phyloP scores from a whole-genome alignment of 2,329 filamentous ascomycete species.

The Colletotrichum neosansevieriae region DNA sequence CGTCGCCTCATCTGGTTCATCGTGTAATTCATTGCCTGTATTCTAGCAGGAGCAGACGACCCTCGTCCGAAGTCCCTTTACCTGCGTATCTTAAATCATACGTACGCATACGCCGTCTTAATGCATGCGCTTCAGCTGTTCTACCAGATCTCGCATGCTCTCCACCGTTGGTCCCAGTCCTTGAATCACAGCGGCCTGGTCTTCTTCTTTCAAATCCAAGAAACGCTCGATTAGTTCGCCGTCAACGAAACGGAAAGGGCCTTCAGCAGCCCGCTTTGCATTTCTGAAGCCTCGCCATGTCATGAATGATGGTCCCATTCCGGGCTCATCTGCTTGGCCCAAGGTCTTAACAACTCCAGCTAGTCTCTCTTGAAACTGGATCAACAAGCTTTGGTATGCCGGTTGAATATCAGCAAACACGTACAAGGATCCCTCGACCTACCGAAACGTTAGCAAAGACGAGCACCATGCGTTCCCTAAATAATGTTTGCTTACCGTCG shows the following conservation, averaged over 20 bases:
- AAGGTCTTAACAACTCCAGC: slow-evolving; percentile 74
- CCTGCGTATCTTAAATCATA: slow-evolving; percentile 5
- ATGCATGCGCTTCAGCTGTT: slow-evolving; percentile 73
- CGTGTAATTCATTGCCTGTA: not conserved
- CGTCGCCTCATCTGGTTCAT: not conserved
- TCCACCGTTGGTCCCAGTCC: slow-evolving; percentile 72
- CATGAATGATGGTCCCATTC: slow-evolving; percentile 64
- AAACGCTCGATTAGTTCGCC: slow-evolving; percentile 92
- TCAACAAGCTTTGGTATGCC: slow-evolving; percentile 80
- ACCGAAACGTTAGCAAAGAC: slow-evolving; percentile 40
- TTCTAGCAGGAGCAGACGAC: too few species aligned
- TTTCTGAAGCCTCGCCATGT: slow-evolving; percentile 87
- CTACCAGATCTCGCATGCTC: slow-evolving; percentile 71
- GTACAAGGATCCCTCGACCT: slow-evolving; percentile 93
- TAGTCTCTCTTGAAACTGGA: slow-evolving; percentile 82
- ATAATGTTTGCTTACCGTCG: slow-evolving; percentile 72
- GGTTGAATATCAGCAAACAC: slow-evolving; percentile 85
- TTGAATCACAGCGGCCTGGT: slow-evolving; percentile 65
- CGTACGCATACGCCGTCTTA: slow-evolving; percentile 49
- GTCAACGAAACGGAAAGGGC: slow-evolving; percentile 89
- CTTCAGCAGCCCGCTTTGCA: slow-evolving; percentile 75
- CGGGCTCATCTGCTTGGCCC: slow-evolving; percentile 70
- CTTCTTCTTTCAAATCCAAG: slow-evolving; percentile 74
- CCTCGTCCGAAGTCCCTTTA: slow-evolving; percentile 1
- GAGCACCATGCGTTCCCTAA: not conserved